Evolutionary conservation across 768 basidiomycete species (phyloP).

Genomic region (Lyophyllum decastes): DNA sequence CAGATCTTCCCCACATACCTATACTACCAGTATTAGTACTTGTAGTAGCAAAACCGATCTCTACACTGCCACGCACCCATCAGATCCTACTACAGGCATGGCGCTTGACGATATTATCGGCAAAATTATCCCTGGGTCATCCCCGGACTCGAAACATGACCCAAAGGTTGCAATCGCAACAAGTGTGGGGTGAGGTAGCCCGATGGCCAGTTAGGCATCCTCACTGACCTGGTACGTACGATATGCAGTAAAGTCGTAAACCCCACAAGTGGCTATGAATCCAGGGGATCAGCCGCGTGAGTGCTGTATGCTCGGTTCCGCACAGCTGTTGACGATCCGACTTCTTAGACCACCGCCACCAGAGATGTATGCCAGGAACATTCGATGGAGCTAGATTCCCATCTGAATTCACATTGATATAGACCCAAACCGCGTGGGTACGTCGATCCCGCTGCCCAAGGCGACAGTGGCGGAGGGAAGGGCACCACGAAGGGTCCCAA

Average conservation of each 20-base stretch:
- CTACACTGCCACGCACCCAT: background rate
- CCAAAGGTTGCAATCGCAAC: background rate
- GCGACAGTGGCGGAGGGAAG: background rate
- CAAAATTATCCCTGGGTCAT: background rate
- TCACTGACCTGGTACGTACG: background rate
- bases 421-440: constrained; percentile 10
- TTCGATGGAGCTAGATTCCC: background rate
- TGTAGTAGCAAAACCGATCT: background rate
- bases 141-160: background rate
- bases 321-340: background rate
- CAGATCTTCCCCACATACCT: constrained; percentile 1
- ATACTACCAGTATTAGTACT: background rate
- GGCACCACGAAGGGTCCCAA: background rate
- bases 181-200: constrained; percentile 6
- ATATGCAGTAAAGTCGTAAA: constrained; percentile 3
- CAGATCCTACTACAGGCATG: background rate
- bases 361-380: background rate
- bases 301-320: background rate
- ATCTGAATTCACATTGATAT: background rate
- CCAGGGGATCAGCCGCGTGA: constrained; percentile 9
- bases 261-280: background rate
- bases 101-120: background rate
- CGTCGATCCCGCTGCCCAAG: background rate
- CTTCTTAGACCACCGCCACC: background rate
- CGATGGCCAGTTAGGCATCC: background rate